Base-by-base conservation (phyloP, 2,329 filamentous ascomycete species). In the Ascosphaera apis region DNA sequence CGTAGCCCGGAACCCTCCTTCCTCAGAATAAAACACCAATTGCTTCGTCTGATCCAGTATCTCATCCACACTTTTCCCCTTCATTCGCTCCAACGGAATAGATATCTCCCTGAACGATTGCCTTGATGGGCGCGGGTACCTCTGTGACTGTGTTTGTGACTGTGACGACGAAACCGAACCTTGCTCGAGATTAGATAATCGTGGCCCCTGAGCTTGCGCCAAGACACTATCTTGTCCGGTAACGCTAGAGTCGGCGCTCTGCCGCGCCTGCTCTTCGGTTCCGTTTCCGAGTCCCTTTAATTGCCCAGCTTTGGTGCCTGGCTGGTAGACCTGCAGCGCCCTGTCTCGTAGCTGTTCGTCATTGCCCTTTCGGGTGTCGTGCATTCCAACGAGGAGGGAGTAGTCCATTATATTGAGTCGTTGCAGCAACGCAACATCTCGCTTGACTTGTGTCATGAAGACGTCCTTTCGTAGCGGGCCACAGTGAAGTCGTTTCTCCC, bases 351-450 rank as follows among this genome's bases (percentile, higher is more conserved):
- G 63, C 38, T 93, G 92, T 53, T 98, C 88, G 46, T 93, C 83
- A 50, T 98, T 98, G 19, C 88, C 88, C 45, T 80, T 76, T 37
- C 72, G 71, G 15, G 91, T 55, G 51, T 98, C 88, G 51, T 98
- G 88, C 35, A 95, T 88, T 35, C 88, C 88, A 37, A 98, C 73
- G 27, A 98, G 66, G 41, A 98, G 69, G 7, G 86, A 95, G 56
- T 98, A 98, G 55, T 98, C 88, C 88, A 98, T 98, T 48, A 98
- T 95, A 47, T 91, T 77, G 31, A 95, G 64, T 46, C 68, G 72
- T 56, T 95, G 83, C 40, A 98, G 60, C 21, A 98, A 63, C 36
- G 72, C 70, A 6, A 98, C 88, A 53, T 98, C 88, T 41, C 69
- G 70, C 45, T 83, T 70, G 49, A 98, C 71, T 56, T 98, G 88